Conservation (phyloP, 352 stramenopile species). For the Pythium utonaiense region DNA sequence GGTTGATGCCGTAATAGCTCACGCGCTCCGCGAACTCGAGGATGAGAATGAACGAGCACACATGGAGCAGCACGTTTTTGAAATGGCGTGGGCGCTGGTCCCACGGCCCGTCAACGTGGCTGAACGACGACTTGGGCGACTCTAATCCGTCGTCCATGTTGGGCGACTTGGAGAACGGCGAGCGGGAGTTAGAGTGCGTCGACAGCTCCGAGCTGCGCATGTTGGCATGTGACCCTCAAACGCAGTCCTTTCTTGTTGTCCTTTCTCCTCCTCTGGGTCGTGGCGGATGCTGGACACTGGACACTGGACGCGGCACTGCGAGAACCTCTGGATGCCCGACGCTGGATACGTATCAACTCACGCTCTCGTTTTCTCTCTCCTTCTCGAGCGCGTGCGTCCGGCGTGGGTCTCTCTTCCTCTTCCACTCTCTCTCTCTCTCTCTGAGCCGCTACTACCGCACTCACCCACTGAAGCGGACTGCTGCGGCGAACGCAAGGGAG, state of each 20-base stretch:
- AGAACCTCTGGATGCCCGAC: background rate
- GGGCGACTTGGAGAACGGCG: constrained; percentile 47
- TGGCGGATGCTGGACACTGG: background rate
- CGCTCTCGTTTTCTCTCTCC: background rate
- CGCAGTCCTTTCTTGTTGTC: background rate
- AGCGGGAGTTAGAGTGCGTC: constrained; percentile 45
- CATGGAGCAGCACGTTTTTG: constrained; percentile 79
- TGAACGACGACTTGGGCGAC: constrained; percentile 47
- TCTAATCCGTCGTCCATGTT: constrained; percentile 37
- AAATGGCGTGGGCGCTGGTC: constrained; percentile 75
- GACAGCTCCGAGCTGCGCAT: constrained; percentile 26
- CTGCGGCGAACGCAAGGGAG: background rate
- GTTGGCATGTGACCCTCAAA: constrained; percentile 11
- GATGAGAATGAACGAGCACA: constrained; percentile 85
- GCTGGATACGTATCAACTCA: background rate
- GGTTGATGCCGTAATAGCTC: constrained; percentile 85
- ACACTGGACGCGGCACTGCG: background rate
- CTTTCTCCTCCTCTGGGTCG: background rate
- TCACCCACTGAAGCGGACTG: background rate
- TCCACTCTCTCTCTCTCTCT: background rate
- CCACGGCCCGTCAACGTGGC: constrained; percentile 69
- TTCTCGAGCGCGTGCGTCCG: too few species aligned
- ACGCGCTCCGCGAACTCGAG: constrained; percentile 83
- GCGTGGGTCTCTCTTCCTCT: background rate
- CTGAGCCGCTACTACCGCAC: too few species aligned